These are phyloP conservation scores for Blastobotrys parvus DNA, from an alignment of 805 yeast genomes.

Conservation along the genomic window DNA sequence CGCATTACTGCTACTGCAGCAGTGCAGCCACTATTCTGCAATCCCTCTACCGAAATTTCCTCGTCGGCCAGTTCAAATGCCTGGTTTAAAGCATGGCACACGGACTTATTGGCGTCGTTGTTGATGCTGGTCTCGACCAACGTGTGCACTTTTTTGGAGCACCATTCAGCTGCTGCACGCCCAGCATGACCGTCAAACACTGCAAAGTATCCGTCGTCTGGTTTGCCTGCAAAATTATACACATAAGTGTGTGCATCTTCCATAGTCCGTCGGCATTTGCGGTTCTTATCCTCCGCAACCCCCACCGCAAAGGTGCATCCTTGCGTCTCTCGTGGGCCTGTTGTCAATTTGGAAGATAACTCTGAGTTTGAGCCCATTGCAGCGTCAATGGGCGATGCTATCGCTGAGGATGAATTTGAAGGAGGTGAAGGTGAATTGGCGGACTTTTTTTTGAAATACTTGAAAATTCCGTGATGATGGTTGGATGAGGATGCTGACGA, in stretches of 20 bases:
- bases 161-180: constrained; percentile 83
- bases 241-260: constrained; percentile 92
- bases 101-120: constrained; percentile 16
- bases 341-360: background rate
- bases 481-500: background rate
- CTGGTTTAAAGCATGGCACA: constrained; percentile 36
- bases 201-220: constrained; percentile 90
- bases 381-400: too few species aligned
- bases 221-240: constrained; percentile 71
- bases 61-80: constrained; percentile 72
- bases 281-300: constrained; percentile 69
- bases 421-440: background rate
- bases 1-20: constrained; percentile 81
- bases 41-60: constrained; percentile 46
- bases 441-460: constrained; percentile 13
- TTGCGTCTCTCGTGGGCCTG: background rate
- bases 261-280: constrained; percentile 44
- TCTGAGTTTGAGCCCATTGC: too few species aligned
- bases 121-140: constrained; percentile 35
- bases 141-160: constrained; percentile 76
- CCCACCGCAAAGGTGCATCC: constrained; percentile 57
- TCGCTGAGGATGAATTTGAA: background rate
- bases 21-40: constrained; percentile 81
- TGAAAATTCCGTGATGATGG: constrained; percentile 4
- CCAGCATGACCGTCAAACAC: constrained; percentile 98